Conservation (phyloP, 176 grass and related monocot species). For the Elaeis guineensis region DNA sequence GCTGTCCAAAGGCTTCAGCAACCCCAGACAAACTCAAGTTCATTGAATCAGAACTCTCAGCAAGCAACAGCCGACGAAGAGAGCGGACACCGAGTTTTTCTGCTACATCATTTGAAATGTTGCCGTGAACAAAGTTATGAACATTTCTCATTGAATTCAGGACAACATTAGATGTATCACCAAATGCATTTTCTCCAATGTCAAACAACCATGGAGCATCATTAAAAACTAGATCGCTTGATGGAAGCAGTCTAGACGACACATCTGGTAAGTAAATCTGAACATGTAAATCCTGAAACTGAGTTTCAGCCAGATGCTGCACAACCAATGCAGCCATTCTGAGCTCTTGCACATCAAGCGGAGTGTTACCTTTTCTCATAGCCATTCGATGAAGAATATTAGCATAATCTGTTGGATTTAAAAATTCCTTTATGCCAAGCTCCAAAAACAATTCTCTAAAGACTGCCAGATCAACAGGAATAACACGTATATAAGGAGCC, state of each 20-base stretch:
- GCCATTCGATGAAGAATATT: constrained; percentile 83
- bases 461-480: constrained; percentile 93
- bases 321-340: constrained; percentile 72
- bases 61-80: constrained; percentile 86
- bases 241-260: constrained; percentile 72
- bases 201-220: constrained; percentile 94
- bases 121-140: constrained; percentile 95
- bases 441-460: constrained; percentile 92
- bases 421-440: constrained; percentile 78
- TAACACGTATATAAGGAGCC: constrained; percentile 84
- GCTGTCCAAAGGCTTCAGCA: constrained; percentile 95
- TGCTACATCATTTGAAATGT: constrained; percentile 94
- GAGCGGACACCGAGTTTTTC: constrained; percentile 90
- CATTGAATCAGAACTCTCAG: constrained; percentile 98
- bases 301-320: constrained; percentile 76
- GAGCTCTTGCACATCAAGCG: constrained; percentile 69
- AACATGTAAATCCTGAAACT: constrained; percentile 70
- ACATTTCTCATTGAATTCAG: constrained; percentile 52
- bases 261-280: constrained; percentile 90
- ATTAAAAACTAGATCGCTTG: constrained; percentile 90
- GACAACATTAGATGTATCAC: constrained; percentile 37
- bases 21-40: constrained; percentile 95
- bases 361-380: constrained; percentile 50
- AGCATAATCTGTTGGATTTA: constrained; percentile 72
- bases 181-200: constrained; percentile 41